phyloP scores from a whole-genome alignment of 2,329 filamentous ascomycete genomes.

The Acrocalymma vagum region DNA sequence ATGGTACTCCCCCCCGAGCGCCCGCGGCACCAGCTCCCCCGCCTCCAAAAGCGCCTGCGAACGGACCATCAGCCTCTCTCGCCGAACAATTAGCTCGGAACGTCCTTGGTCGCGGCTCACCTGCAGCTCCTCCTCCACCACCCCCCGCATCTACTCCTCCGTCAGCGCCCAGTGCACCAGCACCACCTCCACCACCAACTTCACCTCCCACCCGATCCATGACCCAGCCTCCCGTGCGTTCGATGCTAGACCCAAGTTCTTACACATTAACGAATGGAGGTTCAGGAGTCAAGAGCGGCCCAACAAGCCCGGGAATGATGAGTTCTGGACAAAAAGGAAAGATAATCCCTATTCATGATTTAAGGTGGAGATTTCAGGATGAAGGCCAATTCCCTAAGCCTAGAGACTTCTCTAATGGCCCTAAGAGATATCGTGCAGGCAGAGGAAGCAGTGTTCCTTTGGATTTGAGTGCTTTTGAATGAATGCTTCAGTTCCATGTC shows the following conservation, averaged over 20 bases:
- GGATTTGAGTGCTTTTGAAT: conserved; percentile 72
- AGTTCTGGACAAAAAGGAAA: conserved; percentile 32
- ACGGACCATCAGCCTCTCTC: conserved; percentile 56
- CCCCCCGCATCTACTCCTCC: conserved; percentile 48
- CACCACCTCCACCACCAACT: conserved; percentile 41
- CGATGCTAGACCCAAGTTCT: conserved; percentile 77
- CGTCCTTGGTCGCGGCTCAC: conserved; percentile 59
- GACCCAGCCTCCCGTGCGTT: conserved; percentile 59
- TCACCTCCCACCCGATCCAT: conserved; percentile 43
- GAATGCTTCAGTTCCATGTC: too few species aligned
- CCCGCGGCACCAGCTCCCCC: conserved; percentile 57
- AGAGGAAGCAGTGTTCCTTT: conserved; percentile 93
- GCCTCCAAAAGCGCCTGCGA: conserved; percentile 62
- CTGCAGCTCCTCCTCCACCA: conserved; percentile 51
- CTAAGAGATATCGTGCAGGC: conserved; percentile 86
- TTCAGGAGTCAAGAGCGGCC: conserved; percentile 27
- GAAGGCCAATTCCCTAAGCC: conserved; percentile 86
- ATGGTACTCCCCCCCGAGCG: conserved; percentile 39
- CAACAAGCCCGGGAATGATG: conserved; percentile 27
- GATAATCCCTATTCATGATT: conserved; percentile 73
- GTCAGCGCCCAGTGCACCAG: conserved; percentile 56
- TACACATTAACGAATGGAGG: conserved; percentile 68
- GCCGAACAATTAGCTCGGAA: conserved; percentile 68
- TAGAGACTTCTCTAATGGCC: conserved; percentile 76
- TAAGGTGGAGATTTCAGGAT: conserved; percentile 85